These are phyloP conservation scores for Emergomyces orientalis DNA, from an alignment of 2,329 filamentous ascomycete genomes.

Conservation along the genomic window DNA sequence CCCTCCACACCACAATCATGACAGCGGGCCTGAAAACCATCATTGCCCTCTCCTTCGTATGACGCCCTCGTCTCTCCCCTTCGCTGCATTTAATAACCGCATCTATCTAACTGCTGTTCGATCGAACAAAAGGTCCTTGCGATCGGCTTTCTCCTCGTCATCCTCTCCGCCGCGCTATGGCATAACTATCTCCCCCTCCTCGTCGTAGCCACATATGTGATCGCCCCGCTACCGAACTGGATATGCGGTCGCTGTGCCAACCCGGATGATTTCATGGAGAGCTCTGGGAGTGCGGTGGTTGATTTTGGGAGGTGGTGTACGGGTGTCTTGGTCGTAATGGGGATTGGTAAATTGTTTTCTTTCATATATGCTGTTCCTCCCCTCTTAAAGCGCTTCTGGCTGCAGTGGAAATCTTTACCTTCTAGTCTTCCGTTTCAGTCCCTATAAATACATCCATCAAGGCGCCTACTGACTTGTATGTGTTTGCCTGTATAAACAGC, in stretches of 20 bases:
- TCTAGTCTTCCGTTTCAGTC: background rate
- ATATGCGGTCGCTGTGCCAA: conserved; percentile 81
- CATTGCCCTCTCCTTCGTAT: conserved; percentile 93
- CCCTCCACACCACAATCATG: conserved; percentile 34
- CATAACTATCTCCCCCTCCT: conserved; percentile 90
- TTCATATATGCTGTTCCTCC: background rate
- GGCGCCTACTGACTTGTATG: background rate
- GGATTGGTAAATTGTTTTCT: conserved; percentile 63
- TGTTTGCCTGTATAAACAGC: conserved; percentile 43
- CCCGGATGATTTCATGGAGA: conserved; percentile 91
- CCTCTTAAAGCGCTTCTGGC: background rate
- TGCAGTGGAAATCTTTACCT: background rate
- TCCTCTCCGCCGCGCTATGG: conserved; percentile 92
- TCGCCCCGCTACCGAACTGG: conserved; percentile 95
- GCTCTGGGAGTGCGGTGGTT: conserved; percentile 70
- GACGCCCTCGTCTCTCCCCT: conserved; percentile 20
- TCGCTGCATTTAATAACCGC: background rate
- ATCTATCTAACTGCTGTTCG: background rate
- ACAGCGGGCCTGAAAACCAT: conserved; percentile 96
- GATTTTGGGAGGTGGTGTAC: conserved; percentile 92
- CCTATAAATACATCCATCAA: background rate
- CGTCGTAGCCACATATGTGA: conserved; percentile 88
- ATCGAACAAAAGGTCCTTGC: conserved; percentile 60
- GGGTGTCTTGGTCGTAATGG: conserved; percentile 94
- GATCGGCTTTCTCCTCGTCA: conserved; percentile 96